phyloP scores from a whole-genome alignment of 169 alveolate species.

The Theileria orientalis region DNA sequence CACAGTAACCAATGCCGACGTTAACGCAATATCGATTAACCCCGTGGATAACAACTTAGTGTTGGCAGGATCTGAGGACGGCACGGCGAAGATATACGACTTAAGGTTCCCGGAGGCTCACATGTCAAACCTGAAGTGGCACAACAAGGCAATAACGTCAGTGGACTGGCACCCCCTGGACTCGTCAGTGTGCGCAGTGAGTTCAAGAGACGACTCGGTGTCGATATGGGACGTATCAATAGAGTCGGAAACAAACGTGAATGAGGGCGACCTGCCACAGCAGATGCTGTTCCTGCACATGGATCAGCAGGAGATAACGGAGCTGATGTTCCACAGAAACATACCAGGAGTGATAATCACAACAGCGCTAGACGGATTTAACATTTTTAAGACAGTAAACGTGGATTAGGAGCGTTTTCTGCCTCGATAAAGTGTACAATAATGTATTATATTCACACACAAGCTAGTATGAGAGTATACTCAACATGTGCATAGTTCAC shows the following conservation, averaged over 20 bases:
- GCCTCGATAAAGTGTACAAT: background rate
- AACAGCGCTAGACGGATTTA: constrained; percentile 71
- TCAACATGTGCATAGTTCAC: too few relatives aligned
- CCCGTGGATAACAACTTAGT: constrained; percentile 29
- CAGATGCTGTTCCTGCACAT: constrained; percentile 73
- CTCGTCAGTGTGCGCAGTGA: constrained; percentile 66
- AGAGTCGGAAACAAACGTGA: constrained; percentile 33
- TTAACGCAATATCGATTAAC: constrained; percentile 57
- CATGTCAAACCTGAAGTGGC: constrained; percentile 58
- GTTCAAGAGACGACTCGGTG: constrained; percentile 71
- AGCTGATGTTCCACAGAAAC: constrained; percentile 73
- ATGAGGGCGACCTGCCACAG: constrained; percentile 57
- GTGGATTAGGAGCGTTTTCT: constrained; percentile 10
- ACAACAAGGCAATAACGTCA: constrained; percentile 65
- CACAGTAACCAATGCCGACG: constrained; percentile 37
- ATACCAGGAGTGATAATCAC: constrained; percentile 73
- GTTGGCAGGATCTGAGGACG: constrained; percentile 57
- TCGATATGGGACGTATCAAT: constrained; percentile 79
- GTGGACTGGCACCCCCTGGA: constrained; percentile 74
- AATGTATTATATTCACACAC: too few relatives aligned
- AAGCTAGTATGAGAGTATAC: too few relatives aligned
- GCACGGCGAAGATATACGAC: constrained; percentile 49
- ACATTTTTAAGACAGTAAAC: constrained; percentile 70
- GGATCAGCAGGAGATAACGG: constrained; percentile 77
- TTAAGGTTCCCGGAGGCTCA: constrained; percentile 23